These are phyloP conservation scores for Saccharomycopsis malanga DNA, from an alignment of 805 yeast species.

Conservation along the genomic window DNA sequence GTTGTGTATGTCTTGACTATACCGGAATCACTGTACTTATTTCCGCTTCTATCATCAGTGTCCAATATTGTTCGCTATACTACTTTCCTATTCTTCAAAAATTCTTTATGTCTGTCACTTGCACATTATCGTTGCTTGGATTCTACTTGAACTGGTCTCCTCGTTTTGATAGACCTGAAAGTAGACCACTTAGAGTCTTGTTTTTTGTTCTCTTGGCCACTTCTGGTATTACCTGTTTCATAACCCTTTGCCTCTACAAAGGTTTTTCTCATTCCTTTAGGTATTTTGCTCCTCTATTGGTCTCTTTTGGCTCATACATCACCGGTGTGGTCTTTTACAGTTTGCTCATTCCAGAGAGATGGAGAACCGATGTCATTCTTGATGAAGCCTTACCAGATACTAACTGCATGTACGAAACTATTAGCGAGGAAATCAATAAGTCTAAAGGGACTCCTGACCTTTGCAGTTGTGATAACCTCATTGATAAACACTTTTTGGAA, in stretches of 20 bases:
- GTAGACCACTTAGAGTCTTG: conserved; percentile 67
- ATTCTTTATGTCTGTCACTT: conserved; percentile 52
- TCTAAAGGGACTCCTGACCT: conserved; percentile 26
- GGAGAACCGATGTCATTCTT: conserved; percentile 61
- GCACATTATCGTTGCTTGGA: conserved; percentile 64
- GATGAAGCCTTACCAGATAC: conserved; percentile 37
- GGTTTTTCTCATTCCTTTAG: conserved; percentile 47
- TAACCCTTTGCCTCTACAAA: conserved; percentile 46
- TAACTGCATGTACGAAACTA: conserved; percentile 20
- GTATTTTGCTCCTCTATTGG: conserved; percentile 62
- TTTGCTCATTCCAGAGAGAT: conserved; percentile 81
- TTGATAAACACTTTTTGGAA: conserved; percentile 28
- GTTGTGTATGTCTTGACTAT: conserved; percentile 90
- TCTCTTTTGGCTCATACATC: conserved; percentile 68
- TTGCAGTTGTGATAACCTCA: conserved; percentile 31
- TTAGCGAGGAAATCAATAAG: conserved; percentile 23
- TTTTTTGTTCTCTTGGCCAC: conserved; percentile 76
- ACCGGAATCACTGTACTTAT: conserved; percentile 89
- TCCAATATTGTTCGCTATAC: conserved; percentile 74
- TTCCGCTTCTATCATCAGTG: conserved; percentile 80
- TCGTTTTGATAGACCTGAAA: conserved; percentile 79
- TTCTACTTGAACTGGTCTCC: conserved; percentile 88
- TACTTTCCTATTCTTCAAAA: conserved; percentile 45
- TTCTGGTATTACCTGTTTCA: conserved; percentile 63
- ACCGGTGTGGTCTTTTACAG: conserved; percentile 86